Evolutionary conservation across 2,329 filamentous ascomycete species (phyloP), one percentile per base, ranked within the genome.

Genomic region (Penicillium expansum): DNA sequence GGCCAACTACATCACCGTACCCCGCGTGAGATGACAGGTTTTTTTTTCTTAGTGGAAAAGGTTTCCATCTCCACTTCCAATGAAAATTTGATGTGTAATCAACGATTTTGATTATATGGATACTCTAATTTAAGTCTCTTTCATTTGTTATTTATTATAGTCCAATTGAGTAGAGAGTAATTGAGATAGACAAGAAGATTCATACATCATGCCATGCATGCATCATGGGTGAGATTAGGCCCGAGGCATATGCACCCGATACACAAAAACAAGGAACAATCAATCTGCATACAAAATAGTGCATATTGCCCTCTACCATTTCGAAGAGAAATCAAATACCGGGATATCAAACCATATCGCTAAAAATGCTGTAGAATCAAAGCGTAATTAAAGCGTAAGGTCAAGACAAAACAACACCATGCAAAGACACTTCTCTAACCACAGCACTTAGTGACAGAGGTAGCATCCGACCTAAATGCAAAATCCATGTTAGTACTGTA

Each of bases 381-480:
- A 35, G 6, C 18, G 13, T 32, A 14, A 22, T 7, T 16, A 1
- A 29, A 22, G 20, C 20, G 4, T 45, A 18, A 22, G 14, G 16
- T 18, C n/a, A 32, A 44, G 42, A 30, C 24, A 29, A 32, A 10
- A 47, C 9, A n/a, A 18, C 9, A 18, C 8, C 41, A n/a, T n/a
- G 9, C 18, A 33, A 33, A 29, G 41, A 29, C 9, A 33, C 27
- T 20, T 10, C 27, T 47, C 18, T 45, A 52, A 45, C 49, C 49
- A n/a, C 49, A 52, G 39, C 49, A 52, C 16, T 52, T 52, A 3
- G 49, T 52, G 16, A 52, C 38, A 11, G 49, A 52, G 5, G 14
- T 11, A 3, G 49, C 49, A 45, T 52, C 49, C 1, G 38, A 52
- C 13, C 49, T 52, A 29, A 35, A 16, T n/a, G n/a, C n/a, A 38